Base-by-base conservation (phyloP, 2,329 filamentous ascomycete species). In the Diaporthe humulicola region DNA sequence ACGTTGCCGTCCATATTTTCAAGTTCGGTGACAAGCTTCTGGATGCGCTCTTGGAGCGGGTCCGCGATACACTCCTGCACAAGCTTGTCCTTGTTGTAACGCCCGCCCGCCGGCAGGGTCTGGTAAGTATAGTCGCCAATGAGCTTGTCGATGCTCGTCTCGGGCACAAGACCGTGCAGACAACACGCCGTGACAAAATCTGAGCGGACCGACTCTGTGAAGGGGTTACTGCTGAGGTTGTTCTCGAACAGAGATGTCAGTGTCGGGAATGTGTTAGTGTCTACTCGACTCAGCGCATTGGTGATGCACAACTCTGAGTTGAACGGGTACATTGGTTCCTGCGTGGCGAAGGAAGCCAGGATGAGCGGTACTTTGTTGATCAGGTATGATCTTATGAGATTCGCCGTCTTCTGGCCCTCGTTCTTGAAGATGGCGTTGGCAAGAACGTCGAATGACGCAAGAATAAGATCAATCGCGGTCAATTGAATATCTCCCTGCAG, bases 1-100 rank as follows among this genome's bases (percentile, higher is more conserved):
- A 95, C 95, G 82, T 98, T 98, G 1, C 96, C 96, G 79, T 98
- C 95, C 89, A 97, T 95, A 69, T 93, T 93, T 73, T 98, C 95
- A 33, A 99, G 87, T 79, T 98, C 95, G 52, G 92, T 90, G 54
- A 98, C 91, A 42, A 98, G 87, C 57, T 92, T 90, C 77, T 95
- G 93, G 1, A 94, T 91, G 77, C 92, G 91, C 76, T 95, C 93
- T 0, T 92, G 90, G 78, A 97, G 95, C 15, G 90, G 90, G 78
- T 97, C 95, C 15, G 90, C 89, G 64, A 93, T 89, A 77, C 95
- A 98, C 80, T 97, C 93, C 66, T 91, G 89, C 0, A 98, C 90
- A 17, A 99, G 86, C 40, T 92, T 90, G 38, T 97, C 94, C 82
- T 96, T 97, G 61, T 90, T 88, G 78, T 95, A 95, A 74, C 93